Percentiles rank a stretch among this genome's conserved stretches.
Evolutionary conservation across 352 stramenopile genomes (phyloP).

Genomic region (Pythium phragmitis): DNA sequence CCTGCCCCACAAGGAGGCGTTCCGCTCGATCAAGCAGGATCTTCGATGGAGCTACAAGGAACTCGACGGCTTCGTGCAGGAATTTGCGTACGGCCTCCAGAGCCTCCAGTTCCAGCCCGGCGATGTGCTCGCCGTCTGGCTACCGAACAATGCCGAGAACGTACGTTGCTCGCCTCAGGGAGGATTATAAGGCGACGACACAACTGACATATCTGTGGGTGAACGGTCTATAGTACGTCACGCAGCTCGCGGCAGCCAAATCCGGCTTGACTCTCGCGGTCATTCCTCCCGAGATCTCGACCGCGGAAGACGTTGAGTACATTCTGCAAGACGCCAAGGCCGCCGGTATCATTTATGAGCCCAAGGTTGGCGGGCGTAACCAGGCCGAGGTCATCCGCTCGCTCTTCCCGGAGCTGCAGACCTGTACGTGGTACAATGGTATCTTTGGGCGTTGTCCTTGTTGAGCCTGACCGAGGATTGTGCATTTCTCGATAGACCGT

Average conservation of each 20-base stretch:
- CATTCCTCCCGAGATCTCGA: constrained; percentile 74
- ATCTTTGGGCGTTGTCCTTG: background rate
- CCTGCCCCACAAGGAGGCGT: constrained; percentile 84
- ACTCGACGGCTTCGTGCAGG: constrained; percentile 68
- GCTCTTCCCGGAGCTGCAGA: constrained; percentile 76
- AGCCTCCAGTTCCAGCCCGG: constrained; percentile 68
- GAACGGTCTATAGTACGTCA: constrained; percentile 42
- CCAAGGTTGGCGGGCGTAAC: constrained; percentile 75
- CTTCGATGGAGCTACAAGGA: constrained; percentile 86
- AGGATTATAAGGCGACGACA: background rate
- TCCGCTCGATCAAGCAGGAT: constrained; percentile 82
- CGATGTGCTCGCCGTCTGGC: constrained; percentile 81
- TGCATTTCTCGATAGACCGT: constrained; percentile 37
- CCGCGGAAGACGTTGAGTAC: constrained; percentile 74
- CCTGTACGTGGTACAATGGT: constrained; percentile 42
- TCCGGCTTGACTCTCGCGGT: constrained; percentile 78
- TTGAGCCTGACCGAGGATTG: background rate
- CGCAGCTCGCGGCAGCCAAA: constrained; percentile 83
- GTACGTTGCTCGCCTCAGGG: constrained; percentile 26
- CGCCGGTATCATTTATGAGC: constrained; percentile 80
- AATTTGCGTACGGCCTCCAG: constrained; percentile 77
- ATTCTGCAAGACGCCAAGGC: constrained; percentile 82
- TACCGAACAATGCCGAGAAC: constrained; percentile 83
- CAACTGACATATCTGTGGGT: constrained; percentile 1
- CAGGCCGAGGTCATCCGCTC: constrained; percentile 68